phyloP scores from a whole-genome alignment of 83 land plant genomes.

The Diphasiastrum complanatum region DNA sequence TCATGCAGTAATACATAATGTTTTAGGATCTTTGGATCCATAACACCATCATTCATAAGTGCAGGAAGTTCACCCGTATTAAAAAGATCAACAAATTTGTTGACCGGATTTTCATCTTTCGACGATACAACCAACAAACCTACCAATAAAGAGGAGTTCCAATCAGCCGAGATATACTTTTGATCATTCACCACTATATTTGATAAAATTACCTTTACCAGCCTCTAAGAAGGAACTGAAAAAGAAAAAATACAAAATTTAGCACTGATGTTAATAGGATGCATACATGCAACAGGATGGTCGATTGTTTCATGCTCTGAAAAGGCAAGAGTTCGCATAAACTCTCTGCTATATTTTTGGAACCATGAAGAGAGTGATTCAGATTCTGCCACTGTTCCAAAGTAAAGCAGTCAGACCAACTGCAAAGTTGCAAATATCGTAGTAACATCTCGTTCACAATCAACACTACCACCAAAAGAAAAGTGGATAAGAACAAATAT shows the following conservation, averaged over 20 bases:
- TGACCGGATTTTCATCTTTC: conserved; percentile 74
- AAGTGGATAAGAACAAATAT: too few relatives aligned
- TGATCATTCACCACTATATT: too few relatives aligned
- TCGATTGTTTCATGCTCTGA: conserved; percentile 99
- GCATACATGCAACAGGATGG: conserved; percentile 96
- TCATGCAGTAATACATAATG: conserved; percentile 82
- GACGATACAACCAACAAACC: conserved; percentile 91
- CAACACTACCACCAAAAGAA: not conserved
- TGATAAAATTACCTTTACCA: not conserved
- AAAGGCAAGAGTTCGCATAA: conserved; percentile 62
- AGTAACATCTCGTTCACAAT: not conserved
- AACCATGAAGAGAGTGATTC: conserved; percentile 74
- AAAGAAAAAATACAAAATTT: not conserved
- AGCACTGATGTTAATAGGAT: not conserved
- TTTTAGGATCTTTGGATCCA: conserved; percentile 95
- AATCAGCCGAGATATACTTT: too few relatives aligned
- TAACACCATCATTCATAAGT: conserved; percentile 80
- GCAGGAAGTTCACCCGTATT: conserved; percentile 70
- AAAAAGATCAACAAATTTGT: conserved; percentile 79
- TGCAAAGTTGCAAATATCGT: not conserved
- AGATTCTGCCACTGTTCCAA: conserved; percentile 51
- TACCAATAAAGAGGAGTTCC: conserved; percentile 28
- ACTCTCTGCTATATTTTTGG: conserved; percentile 67
- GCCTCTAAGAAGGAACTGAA: not conserved
- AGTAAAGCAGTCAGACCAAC: not conserved